A percentile compares a stretch with the other conserved stretches of the same genome.
These are phyloP conservation scores for Cardiosporidium cionae DNA, from an alignment of 169 alveolate genomes.

Conservation along the genomic window DNA sequence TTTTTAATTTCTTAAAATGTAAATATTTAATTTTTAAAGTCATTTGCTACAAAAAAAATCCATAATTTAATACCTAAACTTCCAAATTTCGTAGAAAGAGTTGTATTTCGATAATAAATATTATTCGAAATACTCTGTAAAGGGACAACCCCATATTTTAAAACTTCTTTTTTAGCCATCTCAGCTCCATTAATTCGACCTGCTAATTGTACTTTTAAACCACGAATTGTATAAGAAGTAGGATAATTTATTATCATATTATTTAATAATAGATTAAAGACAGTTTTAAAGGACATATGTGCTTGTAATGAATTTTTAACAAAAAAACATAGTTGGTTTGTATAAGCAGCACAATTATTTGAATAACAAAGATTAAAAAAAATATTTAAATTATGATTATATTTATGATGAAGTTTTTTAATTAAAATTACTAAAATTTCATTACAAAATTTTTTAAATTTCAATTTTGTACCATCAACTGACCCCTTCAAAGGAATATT, in stretches of 20 bases:
- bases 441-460: not conserved
- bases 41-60: slow-evolving; percentile 1
- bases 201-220: slow-evolving; percentile 4
- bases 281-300: not conserved
- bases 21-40: slow-evolving; percentile 6
- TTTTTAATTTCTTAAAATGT: slow-evolving; percentile 5
- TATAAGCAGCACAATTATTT: not conserved
- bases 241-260: slow-evolving; percentile 12
- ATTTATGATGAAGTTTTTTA: not conserved
- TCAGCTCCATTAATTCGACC: slow-evolving; percentile 16
- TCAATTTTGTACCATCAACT: not conserved
- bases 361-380: not conserved
- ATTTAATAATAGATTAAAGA: not conserved
- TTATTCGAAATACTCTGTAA: slow-evolving; percentile 4
- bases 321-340: not conserved
- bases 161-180: slow-evolving; percentile 16
- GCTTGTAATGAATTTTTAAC: not conserved
- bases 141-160: slow-evolving; percentile 8
- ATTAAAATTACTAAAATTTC: slow-evolving; percentile 1
- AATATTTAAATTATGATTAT: slow-evolving; percentile 16
- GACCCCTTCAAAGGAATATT: slow-evolving; percentile 1
- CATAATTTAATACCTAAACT: slow-evolving; percentile 17
- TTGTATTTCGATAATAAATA: not conserved
- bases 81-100: slow-evolving; percentile 31
- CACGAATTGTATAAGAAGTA: slow-evolving; percentile 13